These are phyloP conservation scores for Malassezia restricta DNA, from an alignment of 1,284 basidiomycete species.

Conservation along the genomic window DNA sequence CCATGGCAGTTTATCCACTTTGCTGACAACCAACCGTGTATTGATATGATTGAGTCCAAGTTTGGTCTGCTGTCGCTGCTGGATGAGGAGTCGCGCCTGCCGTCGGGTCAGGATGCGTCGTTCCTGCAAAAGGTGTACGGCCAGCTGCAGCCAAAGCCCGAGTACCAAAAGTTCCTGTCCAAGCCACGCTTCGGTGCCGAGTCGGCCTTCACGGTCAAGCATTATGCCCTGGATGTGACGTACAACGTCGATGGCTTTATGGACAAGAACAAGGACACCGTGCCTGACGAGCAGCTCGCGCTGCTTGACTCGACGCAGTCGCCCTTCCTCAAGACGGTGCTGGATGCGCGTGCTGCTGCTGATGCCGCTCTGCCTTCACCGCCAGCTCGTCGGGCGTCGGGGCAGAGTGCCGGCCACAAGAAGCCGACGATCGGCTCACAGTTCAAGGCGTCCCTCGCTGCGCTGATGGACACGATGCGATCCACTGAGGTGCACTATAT, in stretches of 20 bases:
- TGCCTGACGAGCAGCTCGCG: slow-evolving; percentile 91
- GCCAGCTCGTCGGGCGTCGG: slow-evolving; percentile 17
- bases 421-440: slow-evolving; percentile 97
- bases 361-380: slow-evolving; percentile 48
- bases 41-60: slow-evolving; percentile 95
- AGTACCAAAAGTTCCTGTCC: slow-evolving; percentile 82
- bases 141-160: slow-evolving; percentile 66
- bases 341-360: slow-evolving; percentile 69
- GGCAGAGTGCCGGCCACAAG: slow-evolving; percentile 56
- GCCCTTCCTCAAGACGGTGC: slow-evolving; percentile 80
- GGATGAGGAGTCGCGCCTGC: slow-evolving; percentile 95
- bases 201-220: slow-evolving; percentile 91
- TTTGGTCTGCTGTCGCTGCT: slow-evolving; percentile 86
- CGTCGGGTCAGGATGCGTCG: slow-evolving; percentile 79
- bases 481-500: slow-evolving; percentile 99
- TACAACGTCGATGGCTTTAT: slow-evolving; percentile 97
- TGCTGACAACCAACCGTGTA: slow-evolving; percentile 93
- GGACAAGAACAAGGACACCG: slow-evolving; percentile 97
- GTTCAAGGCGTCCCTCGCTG: slow-evolving; percentile 88
- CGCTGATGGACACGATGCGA: slow-evolving; percentile 91
- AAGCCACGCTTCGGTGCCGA: slow-evolving; percentile 87
- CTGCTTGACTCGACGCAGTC: slow-evolving; percentile 77
- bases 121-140: slow-evolving; percentile 86
- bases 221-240: slow-evolving; percentile 94
- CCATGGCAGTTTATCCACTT: slow-evolving; percentile 99